Evolutionary conservation across 2,329 filamentous ascomycete species (phyloP).

Genomic region (Raffaelea ambrosiae): DNA sequence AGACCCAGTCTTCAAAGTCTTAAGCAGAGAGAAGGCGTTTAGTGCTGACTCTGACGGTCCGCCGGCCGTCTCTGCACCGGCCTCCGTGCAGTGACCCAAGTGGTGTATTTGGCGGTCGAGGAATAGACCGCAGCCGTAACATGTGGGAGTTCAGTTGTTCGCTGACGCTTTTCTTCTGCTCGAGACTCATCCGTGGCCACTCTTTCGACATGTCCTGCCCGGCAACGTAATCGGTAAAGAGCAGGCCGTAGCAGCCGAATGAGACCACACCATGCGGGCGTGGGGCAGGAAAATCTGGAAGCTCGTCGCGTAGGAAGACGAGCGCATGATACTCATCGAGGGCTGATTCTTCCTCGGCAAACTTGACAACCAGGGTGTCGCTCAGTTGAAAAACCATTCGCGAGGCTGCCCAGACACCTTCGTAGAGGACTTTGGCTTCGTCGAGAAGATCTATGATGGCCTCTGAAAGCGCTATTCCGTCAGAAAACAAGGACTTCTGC

Average conservation of each 20-base stretch:
- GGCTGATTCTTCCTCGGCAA: conserved; percentile 1
- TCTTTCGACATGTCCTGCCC: not conserved
- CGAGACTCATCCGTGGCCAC: not conserved
- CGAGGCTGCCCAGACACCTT: conserved; percentile 1
- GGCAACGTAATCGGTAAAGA: not conserved
- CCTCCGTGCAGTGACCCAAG: not conserved
- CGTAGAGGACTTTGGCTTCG: not conserved
- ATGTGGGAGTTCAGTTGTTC: not conserved
- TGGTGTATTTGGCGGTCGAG: not conserved
- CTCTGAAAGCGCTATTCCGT: not conserved
- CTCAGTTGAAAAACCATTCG: conserved; percentile 2
- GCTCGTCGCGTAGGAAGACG: not conserved
- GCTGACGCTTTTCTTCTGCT: not conserved
- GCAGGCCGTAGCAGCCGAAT: not conserved
- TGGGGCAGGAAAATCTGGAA: not conserved
- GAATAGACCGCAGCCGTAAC: not conserved
- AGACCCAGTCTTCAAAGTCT: not conserved
- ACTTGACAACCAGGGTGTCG: conserved; percentile 1
- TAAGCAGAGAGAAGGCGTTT: not conserved
- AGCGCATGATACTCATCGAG: conserved; percentile 1
- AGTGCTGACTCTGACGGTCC: not conserved
- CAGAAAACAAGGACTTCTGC: not conserved
- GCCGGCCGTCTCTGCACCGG: not conserved
- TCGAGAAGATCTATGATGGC: not conserved
- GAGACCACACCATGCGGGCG: not conserved